A percentile compares a stretch with the other conserved stretches of the same genome.
These are phyloP conservation scores for Chrysopogon serrulatus DNA, from an alignment of 176 grass and related monocot species.

Conservation along the genomic window DNA sequence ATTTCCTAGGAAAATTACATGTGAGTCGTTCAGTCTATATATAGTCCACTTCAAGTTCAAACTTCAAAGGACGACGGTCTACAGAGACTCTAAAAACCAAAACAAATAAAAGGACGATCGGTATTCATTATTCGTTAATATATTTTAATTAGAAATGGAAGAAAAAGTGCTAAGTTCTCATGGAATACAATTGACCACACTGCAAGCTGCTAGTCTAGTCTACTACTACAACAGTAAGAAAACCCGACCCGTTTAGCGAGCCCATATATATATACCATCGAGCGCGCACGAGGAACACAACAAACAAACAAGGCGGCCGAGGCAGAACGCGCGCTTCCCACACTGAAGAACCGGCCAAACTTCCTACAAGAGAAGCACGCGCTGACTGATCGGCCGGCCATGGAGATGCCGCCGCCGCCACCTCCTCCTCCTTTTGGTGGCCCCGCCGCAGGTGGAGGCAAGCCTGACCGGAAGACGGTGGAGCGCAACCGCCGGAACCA, in stretches of 20 bases:
- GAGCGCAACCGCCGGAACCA: conserved; percentile 63
- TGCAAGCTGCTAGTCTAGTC: background rate
- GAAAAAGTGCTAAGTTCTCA: background rate
- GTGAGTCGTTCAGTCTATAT: background rate
- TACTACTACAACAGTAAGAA: background rate
- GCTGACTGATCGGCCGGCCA: background rate
- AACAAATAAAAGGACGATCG: background rate
- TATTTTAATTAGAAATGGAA: background rate
- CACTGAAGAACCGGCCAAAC: no score
- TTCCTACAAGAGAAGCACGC: no score
- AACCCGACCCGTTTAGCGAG: background rate
- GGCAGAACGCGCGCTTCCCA: background rate
- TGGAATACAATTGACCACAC: background rate
- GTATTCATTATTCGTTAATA: no score
- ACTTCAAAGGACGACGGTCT: background rate
- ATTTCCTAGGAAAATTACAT: background rate
- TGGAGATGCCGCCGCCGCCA: conserved; percentile 34
- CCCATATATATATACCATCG: conserved; percentile 17
- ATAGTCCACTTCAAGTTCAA: background rate
- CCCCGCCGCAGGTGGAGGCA: background rate
- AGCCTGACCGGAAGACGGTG: conserved; percentile 62
- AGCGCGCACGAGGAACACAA: conserved; percentile 21
- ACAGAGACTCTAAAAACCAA: background rate
- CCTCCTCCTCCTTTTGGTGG: background rate
- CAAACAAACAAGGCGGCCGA: background rate